Conservation (phyloP, 2,329 filamentous ascomycete species). For the Westerdykella aurantiaca region DNA sequence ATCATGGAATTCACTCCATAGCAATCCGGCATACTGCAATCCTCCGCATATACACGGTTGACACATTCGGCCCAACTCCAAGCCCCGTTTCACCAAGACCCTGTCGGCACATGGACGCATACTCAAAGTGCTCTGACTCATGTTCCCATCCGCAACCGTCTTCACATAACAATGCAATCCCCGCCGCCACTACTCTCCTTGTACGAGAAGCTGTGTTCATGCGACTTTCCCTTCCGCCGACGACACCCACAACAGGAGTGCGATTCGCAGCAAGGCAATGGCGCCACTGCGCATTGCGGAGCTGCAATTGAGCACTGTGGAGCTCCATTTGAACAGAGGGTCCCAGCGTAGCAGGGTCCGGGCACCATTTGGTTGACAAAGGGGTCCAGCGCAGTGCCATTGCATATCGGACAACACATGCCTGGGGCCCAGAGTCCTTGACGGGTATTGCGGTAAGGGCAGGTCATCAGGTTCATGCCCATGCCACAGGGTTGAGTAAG, state of each 20-base stretch:
- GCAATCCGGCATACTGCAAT: neutral
- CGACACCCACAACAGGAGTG: neutral
- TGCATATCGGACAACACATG: slow-evolving; percentile 24
- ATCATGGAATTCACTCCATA: neutral
- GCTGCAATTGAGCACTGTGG: slow-evolving; percentile 12
- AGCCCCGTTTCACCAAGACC: neutral
- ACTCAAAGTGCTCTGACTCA: neutral
- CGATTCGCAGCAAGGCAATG: slow-evolving; percentile 1
- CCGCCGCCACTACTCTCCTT: neutral
- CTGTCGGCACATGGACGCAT: neutral
- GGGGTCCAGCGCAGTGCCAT: slow-evolving; percentile 21
- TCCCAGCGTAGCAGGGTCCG: slow-evolving; percentile 25
- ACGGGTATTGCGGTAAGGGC: slow-evolving; percentile 33
- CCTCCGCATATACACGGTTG: neutral
- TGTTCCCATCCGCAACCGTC: neutral
- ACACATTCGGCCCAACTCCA: neutral
- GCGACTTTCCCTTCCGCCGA: neutral
- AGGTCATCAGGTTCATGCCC: slow-evolving; percentile 38
- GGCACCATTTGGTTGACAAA: slow-evolving; percentile 30
- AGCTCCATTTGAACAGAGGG: slow-evolving; percentile 10
- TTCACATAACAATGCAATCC: neutral
- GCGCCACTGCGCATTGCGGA: slow-evolving; percentile 15
- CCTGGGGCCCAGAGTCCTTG: slow-evolving; percentile 24
- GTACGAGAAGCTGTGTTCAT: neutral
- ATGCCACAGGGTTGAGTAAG: slow-evolving; percentile 42